Evolutionary conservation across 2,329 filamentous ascomycete species (phyloP), one percentile per base, ranked within the genome.

Genomic region (Aspergillus felis): DNA sequence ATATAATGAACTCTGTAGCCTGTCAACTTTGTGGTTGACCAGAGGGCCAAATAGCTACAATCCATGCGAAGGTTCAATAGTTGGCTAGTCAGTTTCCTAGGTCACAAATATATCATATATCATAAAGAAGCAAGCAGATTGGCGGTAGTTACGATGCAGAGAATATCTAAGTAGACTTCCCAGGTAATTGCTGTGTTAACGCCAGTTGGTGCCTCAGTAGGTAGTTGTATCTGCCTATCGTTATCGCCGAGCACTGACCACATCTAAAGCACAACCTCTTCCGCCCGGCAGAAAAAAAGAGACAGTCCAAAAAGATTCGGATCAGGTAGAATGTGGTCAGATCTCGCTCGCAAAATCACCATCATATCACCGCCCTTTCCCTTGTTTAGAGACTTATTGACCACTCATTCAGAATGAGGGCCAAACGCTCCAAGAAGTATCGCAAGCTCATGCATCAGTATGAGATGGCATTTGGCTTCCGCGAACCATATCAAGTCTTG

Each of bases 381-480:
- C 55, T 52, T 51, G 57, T 48, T 60, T 57, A 29, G 25, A 28
- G 49, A 32, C 55, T n/a, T 50, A 50, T 53, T 49, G 42, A 44
- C 41, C 42, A 32, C n/a, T 52, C 69, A 68, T 72, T 64, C 74
- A 82, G 67, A 51, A 89, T 88, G 84, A 81, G 85, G 68, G 86
- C 86, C 54, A 90, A 90, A 76, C 81, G 85, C 59, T 82, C 80
- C 46, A 88, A 90, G 76, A 87, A 88, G 68, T 92, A 91, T 74
- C 85, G 87, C 71, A 97, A 97, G 86, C 86, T 97, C 69, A 95
- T 99, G 87, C 88, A 91, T 76, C 88, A 93, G 71, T 96, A 92
- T 82, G 86, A 87, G 71, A 83, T 93, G 74, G 87, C 86, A 59
- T 97, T 96, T 72, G 88, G 89, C 59, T 97, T 97, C 75, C 90